Base-by-base conservation (phyloP, 148 eudicot species). In the Fagopyrum homotropicum region DNA sequence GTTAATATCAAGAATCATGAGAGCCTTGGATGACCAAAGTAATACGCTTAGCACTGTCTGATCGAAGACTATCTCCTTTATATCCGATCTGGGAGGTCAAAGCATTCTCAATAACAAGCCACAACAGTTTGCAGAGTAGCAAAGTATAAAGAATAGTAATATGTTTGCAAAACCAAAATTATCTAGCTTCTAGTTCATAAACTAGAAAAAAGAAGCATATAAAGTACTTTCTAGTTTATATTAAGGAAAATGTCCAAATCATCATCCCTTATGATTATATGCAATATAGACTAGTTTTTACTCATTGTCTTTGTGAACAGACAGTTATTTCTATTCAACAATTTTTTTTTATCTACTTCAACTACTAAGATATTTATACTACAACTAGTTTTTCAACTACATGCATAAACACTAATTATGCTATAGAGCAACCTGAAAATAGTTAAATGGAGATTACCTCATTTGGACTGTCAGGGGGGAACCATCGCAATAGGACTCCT, bases 401-500 rank as follows among this genome's bases (percentile, higher is more conserved):
- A 22, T 22, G 26, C 26, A 22, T 22, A 22, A 22, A 22, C 26
- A 22, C 26, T 22, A 22, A 22, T 22, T 22, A 26, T 63, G 40
- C 4, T 22, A 63, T 63, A 63, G 52, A 63, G 9, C 22, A 7
- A 48, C 7, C 4, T 9, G 72, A 52, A 17, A n/a, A 50, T 6
- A 15, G 40, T 52, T 69, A 11, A 44, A 22, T 40, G 60, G 49
- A 76, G 49, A 72, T 84, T 81, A 95, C 98, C 97, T 95, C 98
- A 49, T 74, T 84, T 77, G 86, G 86, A 74, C 76, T 83, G 15
- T 95, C 98, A 12, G 96, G 93, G 63, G 96, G 82, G 77, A 95
- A 95, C 98, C 96, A 95, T 80, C 97, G 87, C 74, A 95, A 78
- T 75, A 95, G 81, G 55, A 95, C 92, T 63, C 98, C 98, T 44